phyloP scores from a whole-genome alignment of 2,329 filamentous ascomycete species.

The Clarireedia hainanense region DNA sequence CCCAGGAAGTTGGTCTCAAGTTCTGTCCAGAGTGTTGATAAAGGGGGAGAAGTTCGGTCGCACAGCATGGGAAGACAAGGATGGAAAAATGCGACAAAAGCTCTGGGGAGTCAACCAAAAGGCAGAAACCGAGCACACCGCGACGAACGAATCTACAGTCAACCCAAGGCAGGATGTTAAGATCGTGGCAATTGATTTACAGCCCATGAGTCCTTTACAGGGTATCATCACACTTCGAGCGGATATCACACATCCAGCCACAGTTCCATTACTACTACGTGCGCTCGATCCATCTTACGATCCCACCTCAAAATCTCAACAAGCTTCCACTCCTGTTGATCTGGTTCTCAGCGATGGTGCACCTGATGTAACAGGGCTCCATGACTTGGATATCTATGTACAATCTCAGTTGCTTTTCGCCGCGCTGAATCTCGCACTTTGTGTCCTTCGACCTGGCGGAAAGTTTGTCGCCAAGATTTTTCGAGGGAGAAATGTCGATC shows the following conservation, averaged over 20 bases:
- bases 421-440: slow-evolving; percentile 85
- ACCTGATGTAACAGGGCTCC: slow-evolving; percentile 90
- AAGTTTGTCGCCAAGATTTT: slow-evolving; percentile 99
- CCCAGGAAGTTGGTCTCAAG: slow-evolving; percentile 95
- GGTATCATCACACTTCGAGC: slow-evolving; percentile 89
- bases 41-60: slow-evolving; percentile 87
- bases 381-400: slow-evolving; percentile 97
- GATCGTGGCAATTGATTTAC: slow-evolving; percentile 91
- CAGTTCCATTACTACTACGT: slow-evolving; percentile 78
- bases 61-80: slow-evolving; percentile 78
- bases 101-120: slow-evolving; percentile 37
- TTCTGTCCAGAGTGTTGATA: slow-evolving; percentile 86
- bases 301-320: slow-evolving; percentile 36
- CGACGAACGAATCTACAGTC: slow-evolving; percentile 13
- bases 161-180: slow-evolving; percentile 64
- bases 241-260: slow-evolving; percentile 95
- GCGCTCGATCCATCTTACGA: slow-evolving; percentile 71
- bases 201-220: slow-evolving; percentile 89
- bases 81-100: slow-evolving; percentile 55
- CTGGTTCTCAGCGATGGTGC: slow-evolving; percentile 93
- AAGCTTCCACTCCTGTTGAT: slow-evolving; percentile 73
- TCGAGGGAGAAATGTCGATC: slow-evolving; percentile 85
- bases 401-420: slow-evolving; percentile 93
- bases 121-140: slow-evolving; percentile 12
- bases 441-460: slow-evolving; percentile 84